Evolutionary conservation across 2,329 filamentous ascomycete species (phyloP), one percentile per base, ranked within the genome.

Genomic region (Penicillium sp.): DNA sequence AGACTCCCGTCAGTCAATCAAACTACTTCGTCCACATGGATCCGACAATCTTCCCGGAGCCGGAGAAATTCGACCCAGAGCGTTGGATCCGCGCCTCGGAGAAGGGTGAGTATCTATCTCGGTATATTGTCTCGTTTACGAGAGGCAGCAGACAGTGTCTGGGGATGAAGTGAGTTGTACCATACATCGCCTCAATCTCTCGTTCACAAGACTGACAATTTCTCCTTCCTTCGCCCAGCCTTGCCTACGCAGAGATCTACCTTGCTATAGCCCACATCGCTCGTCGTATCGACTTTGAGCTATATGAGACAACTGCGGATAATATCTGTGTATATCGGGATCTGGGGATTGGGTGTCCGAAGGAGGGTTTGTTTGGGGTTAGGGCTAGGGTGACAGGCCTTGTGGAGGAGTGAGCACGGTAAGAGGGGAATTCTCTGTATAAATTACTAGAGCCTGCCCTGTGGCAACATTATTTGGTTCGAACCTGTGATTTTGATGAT

Each of bases 1-100:
- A 61, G 58, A 61, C 58, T 4, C 57, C 58, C 8, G 47, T 61
- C 19, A 61, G 58, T 42, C 58, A 61, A 37, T 61, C 58, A 7
- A 58, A 57, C 18, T 61, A 61, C 35, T 61, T 61, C 27, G 57
- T 61, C 6, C 58, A 60, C 25, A 61, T 60, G 58, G 58, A 61
- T 33, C 19, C 51, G 4, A 50, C 40, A 1, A 37, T 61, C 3
- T 61, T 61, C 46, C 58, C 58, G 0, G 47, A 58, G 2, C 58
- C 58, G 1, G 18, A 46, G 12, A 59, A 40, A 16, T 61, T 61
- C 14, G 51, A 59, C 30, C 58, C 58, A 1, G 54, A 56, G 33
- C 55, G 57, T 14, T 61, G 58, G 58, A 19, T 57, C 3, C 54
- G 44, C 8, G 49, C 55, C 2, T 31, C 44, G 13, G 47, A 53